A percentile compares a stretch with the other conserved stretches of the same genome.
phyloP scores from a whole-genome alignment of 2,329 filamentous ascomycete genomes.

The Sclerotinia nivalis region DNA sequence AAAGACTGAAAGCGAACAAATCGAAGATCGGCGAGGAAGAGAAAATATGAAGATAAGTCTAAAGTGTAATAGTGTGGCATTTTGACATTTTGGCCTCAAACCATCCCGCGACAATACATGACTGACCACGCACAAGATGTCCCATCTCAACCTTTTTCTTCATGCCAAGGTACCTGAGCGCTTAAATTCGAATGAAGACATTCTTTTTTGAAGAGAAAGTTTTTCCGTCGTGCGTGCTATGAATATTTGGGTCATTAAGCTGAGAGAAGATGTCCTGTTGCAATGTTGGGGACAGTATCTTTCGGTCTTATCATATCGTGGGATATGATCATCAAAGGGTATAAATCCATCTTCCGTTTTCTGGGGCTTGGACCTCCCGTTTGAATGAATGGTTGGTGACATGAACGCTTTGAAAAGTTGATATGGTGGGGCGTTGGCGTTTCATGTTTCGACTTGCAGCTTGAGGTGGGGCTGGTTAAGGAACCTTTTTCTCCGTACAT shows the following conservation, averaged over 20 bases:
- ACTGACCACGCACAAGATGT: not conserved
- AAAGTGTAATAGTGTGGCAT: not conserved
- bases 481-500: not conserved
- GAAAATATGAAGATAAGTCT: not conserved
- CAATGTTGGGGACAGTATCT: not conserved
- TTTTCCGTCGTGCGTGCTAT: too few species aligned
- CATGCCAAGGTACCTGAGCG: constrained; percentile 17
- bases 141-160: not conserved
- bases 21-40: not conserved
- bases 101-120: not conserved
- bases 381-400: not conserved
- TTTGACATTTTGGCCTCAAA: constrained; percentile 8
- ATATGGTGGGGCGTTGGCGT: not conserved
- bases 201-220: not conserved
- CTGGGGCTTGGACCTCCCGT: not conserved
- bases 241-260: too few species aligned
- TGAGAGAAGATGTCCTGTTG: not conserved
- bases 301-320: not conserved
- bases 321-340: not conserved
- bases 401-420: constrained; percentile 2
- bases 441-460: constrained; percentile 6
- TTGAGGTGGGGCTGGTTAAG: not conserved
- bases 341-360: not conserved
- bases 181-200: not conserved
- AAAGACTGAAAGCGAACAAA: not conserved